These are phyloP conservation scores for Carex scoparia DNA, from an alignment of 176 grass and related monocot species.

Conservation along the genomic window DNA sequence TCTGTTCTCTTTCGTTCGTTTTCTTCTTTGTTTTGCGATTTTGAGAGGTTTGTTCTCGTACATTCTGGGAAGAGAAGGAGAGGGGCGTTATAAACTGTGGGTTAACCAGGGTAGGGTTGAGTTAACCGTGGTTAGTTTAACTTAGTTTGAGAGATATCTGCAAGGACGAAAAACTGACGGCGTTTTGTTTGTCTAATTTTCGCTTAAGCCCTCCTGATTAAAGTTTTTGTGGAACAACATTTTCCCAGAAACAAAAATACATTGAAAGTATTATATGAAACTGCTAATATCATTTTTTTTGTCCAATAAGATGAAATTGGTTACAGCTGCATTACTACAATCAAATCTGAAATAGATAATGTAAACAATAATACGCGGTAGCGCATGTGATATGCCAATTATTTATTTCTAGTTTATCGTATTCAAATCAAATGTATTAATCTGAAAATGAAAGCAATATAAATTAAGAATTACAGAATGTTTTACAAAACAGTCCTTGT, in stretches of 20 bases:
- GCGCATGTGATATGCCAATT: background rate
- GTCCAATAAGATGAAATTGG: background rate
- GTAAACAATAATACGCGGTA: no score
- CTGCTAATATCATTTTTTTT: background rate
- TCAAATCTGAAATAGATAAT: no score
- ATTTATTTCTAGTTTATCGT: background rate
- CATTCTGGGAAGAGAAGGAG: background rate
- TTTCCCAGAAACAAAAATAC: background rate
- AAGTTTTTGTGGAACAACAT: background rate
- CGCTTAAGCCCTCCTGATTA: background rate
- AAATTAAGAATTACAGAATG: background rate
- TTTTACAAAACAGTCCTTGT: background rate
- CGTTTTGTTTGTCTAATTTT: background rate
- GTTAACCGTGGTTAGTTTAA: conserved; percentile 22
- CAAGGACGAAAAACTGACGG: conserved; percentile 13
- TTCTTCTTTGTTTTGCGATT: background rate
- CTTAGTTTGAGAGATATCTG: background rate
- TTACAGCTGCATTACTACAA: background rate
- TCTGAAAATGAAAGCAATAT: background rate
- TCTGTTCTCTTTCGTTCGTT: background rate
- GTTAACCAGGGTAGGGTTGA: conserved; percentile 14
- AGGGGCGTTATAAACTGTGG: conserved; percentile 49
- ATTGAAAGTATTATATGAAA: background rate
- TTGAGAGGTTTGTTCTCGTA: background rate
- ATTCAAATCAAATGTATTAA: background rate